Evolutionary conservation across 805 yeast genomes (phyloP).

Genomic region (Hanseniaspora hatyaiensis): DNA sequence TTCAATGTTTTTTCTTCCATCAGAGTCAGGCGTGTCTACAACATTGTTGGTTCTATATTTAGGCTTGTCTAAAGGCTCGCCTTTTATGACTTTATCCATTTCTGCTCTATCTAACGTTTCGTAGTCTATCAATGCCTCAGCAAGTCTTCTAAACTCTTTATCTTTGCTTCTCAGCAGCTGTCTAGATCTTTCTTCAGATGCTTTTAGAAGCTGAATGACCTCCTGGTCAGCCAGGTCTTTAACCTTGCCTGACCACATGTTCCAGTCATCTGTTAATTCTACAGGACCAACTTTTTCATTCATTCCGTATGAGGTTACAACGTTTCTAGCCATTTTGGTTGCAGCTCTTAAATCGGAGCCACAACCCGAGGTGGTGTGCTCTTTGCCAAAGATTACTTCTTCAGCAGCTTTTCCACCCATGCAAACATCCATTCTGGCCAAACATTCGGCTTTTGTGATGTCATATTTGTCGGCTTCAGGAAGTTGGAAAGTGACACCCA

Average conservation of each 20-base stretch:
- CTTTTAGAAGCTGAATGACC: conserved; percentile 61
- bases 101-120: conserved; percentile 89
- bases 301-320: conserved; percentile 97
- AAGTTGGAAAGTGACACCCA: conserved; percentile 92
- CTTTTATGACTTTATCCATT: conserved; percentile 73
- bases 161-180: conserved; percentile 47
- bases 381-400: conserved; percentile 80
- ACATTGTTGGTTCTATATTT: conserved; percentile 68
- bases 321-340: conserved; percentile 84
- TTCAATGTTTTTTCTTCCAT: conserved; percentile 34
- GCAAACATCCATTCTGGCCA: conserved; percentile 87
- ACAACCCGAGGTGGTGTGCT: conserved; percentile 90
- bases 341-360: conserved; percentile 84
- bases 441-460: conserved; percentile 76
- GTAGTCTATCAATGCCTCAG: conserved; percentile 86
- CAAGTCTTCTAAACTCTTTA: conserved; percentile 70
- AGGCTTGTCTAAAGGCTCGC: conserved; percentile 59
- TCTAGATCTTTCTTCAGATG: conserved; percentile 72
- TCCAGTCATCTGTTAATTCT: conserved; percentile 81
- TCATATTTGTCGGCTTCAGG: conserved; percentile 98
- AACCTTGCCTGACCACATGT: conserved; percentile 80
- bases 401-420: conserved; percentile 99
- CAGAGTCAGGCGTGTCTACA: conserved; percentile 43
- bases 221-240: conserved; percentile 88
- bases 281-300: conserved; percentile 88